Evolutionary conservation across 768 basidiomycete species (phyloP).

Genomic region (Termitomyces sp.): DNA sequence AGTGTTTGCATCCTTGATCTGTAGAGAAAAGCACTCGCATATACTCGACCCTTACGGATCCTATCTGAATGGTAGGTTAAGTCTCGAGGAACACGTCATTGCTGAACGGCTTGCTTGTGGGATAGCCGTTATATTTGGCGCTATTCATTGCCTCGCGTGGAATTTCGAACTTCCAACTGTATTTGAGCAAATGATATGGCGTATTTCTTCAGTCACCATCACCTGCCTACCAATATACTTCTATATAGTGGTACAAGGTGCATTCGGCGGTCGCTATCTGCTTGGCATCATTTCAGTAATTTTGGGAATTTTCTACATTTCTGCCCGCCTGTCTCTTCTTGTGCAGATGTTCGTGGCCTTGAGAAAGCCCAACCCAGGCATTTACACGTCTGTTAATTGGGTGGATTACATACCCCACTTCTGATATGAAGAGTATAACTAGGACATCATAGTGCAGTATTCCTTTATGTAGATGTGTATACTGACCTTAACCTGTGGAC

Average conservation of each 20-base stretch:
- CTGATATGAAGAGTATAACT: background rate
- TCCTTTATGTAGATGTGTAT: too few species aligned
- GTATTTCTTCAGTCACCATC: slow-evolving; percentile 14
- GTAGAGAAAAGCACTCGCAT: background rate
- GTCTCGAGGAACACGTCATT: background rate
- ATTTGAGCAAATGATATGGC: slow-evolving; percentile 12
- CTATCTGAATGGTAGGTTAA: background rate
- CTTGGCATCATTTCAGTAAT: background rate
- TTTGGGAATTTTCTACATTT: background rate
- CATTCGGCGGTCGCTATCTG: too few species aligned
- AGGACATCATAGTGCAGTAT: too few species aligned
- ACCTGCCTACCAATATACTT: background rate
- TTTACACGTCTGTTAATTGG: background rate
- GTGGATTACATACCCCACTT: background rate
- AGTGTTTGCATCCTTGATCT: background rate
- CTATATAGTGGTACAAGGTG: too few species aligned
- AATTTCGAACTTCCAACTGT: slow-evolving; percentile 17
- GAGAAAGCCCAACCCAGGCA: background rate
- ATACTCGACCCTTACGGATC: too few species aligned
- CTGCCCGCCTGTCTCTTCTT: background rate
- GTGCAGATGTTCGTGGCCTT: background rate
- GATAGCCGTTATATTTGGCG: slow-evolving; percentile 16
- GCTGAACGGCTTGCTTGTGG: background rate
- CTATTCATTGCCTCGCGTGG: slow-evolving; percentile 25
- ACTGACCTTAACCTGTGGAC: too few species aligned